These are phyloP conservation scores for Phytophthora syringae DNA, from an alignment of 352 stramenopile species.

Conservation along the genomic window DNA sequence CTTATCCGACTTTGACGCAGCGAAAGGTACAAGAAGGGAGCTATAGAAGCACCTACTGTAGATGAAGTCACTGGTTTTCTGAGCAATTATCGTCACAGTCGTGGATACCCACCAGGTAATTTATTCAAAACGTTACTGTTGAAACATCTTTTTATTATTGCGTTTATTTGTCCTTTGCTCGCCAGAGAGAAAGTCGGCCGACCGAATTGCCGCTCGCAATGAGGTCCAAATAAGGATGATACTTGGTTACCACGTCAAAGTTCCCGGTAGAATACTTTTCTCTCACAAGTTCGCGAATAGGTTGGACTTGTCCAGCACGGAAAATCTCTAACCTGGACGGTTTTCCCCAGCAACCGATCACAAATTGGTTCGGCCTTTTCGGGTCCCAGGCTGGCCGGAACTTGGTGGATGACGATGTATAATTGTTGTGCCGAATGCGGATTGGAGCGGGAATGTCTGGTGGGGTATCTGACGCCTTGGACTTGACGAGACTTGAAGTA, in stretches of 20 bases:
- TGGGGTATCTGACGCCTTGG: constrained; percentile 29
- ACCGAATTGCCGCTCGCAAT: constrained; percentile 72
- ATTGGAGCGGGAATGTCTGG: constrained; percentile 33
- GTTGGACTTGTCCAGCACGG: constrained; percentile 41
- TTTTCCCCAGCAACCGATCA: constrained; percentile 69
- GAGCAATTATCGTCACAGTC: too few relatives aligned
- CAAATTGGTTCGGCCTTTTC: constrained; percentile 59
- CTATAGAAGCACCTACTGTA: too few relatives aligned
- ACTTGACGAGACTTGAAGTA: constrained; percentile 21
- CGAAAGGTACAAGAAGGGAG: too few relatives aligned
- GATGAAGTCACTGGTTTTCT: too few relatives aligned
- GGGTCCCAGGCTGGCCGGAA: constrained; percentile 75
- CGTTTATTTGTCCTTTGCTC: too few relatives aligned
- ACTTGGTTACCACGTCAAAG: constrained; percentile 63
- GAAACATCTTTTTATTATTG: too few relatives aligned
- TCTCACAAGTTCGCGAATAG: constrained; percentile 54
- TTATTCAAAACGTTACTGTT: too few relatives aligned
- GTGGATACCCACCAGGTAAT: too few relatives aligned
- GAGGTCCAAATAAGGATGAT: constrained; percentile 69
- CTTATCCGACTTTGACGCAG: too few relatives aligned
- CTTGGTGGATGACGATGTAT: constrained; percentile 70
- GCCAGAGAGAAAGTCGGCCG: constrained; percentile 45
- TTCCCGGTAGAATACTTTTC: constrained; percentile 33
- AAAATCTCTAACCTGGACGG: constrained; percentile 77
- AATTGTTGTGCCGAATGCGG: constrained; percentile 59